Evolutionary conservation across 2,329 filamentous ascomycete genomes (phyloP).

Genomic region (Bisporella sp.): DNA sequence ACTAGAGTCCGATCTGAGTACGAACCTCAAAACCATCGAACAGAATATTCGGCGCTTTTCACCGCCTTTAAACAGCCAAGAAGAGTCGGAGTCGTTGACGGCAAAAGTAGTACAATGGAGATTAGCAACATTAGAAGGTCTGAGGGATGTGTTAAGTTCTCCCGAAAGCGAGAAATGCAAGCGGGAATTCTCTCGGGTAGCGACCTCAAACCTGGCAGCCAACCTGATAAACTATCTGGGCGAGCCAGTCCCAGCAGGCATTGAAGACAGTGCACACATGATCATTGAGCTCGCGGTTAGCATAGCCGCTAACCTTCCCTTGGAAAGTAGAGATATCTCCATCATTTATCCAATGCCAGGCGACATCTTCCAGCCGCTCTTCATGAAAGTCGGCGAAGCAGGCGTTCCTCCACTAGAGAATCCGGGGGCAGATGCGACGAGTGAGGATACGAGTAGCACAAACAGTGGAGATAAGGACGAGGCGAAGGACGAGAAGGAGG

Average conservation of each 20-base stretch:
- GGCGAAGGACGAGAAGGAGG: constrained; percentile 19
- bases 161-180: constrained; percentile 60
- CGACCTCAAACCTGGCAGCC: constrained; percentile 61
- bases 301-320: constrained; percentile 76
- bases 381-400: constrained; percentile 71
- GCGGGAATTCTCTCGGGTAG: constrained; percentile 59
- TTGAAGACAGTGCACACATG: constrained; percentile 85
- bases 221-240: constrained; percentile 67
- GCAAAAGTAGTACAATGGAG: constrained; percentile 89
- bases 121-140: constrained; percentile 86
- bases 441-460: constrained; percentile 23
- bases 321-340: constrained; percentile 85
- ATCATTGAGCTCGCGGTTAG: constrained; percentile 87
- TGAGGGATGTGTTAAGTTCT: constrained; percentile 63
- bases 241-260: constrained; percentile 68
- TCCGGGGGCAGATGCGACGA: constrained; percentile 18
- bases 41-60: constrained; percentile 76
- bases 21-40: constrained; percentile 78
- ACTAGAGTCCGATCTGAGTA: constrained; percentile 68
- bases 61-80: constrained; percentile 65
- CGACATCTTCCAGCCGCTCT: constrained; percentile 56
- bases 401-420: constrained; percentile 54
- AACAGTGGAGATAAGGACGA: constrained; percentile 27
- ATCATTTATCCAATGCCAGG: constrained; percentile 82
- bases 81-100: constrained; percentile 83